These are phyloP conservation scores for Lactifluus hygrophoroides DNA, from an alignment of 768 basidiomycete genomes.

Conservation along the genomic window DNA sequence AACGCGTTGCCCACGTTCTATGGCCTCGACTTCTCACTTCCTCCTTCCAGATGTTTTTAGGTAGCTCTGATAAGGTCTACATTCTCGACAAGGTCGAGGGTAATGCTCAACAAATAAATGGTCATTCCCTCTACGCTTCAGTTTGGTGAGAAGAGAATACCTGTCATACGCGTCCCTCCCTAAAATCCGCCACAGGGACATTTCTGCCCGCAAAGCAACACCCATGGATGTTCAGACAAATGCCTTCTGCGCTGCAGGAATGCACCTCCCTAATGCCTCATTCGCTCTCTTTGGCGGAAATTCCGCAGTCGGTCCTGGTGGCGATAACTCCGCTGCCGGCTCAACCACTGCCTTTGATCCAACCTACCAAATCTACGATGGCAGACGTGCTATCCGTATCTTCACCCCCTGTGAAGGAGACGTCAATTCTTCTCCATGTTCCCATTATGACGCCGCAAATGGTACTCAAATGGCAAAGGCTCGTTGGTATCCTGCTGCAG, in stretches of 20 bases:
- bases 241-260: slow-evolving; percentile 73
- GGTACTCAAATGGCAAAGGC: slow-evolving; percentile 55
- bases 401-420: slow-evolving; percentile 63
- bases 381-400: slow-evolving; percentile 69
- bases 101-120: slow-evolving; percentile 55
- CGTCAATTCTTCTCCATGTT: slow-evolving; percentile 41
- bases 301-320: slow-evolving; percentile 60
- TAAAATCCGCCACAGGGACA: slow-evolving; percentile 40
- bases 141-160: slow-evolving; percentile 42
- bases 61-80: slow-evolving; percentile 73
- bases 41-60: slow-evolving; percentile 60
- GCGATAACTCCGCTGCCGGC: slow-evolving; percentile 39
- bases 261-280: slow-evolving; percentile 75
- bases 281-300: slow-evolving; percentile 74
- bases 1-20: not conserved
- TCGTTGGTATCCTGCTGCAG: slow-evolving; percentile 76
- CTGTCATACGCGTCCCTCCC: not conserved
- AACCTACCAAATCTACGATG: slow-evolving; percentile 72
- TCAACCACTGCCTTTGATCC: slow-evolving; percentile 48
- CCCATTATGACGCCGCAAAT: slow-evolving; percentile 64
- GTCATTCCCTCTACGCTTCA: slow-evolving; percentile 68
- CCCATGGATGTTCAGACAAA: slow-evolving; percentile 70
- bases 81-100: slow-evolving; percentile 88
- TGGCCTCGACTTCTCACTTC: not conserved
- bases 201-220: slow-evolving; percentile 45